Base-by-base conservation (phyloP, 106 monocot species). In the Dendrobium nobile region DNA sequence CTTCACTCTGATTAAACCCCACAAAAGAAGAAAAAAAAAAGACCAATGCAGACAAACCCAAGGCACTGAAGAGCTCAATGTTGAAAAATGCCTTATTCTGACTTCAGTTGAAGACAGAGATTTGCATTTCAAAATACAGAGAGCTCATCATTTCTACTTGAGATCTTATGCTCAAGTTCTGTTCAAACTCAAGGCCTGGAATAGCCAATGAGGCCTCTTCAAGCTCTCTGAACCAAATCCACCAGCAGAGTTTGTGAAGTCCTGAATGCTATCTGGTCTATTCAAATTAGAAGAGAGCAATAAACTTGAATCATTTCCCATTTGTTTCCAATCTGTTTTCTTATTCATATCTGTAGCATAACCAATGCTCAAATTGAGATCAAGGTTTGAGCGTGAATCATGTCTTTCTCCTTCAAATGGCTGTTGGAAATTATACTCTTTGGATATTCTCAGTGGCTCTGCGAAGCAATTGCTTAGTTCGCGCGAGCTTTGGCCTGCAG, bases 321-420 rank as follows among this genome's bases (percentile, higher is more conserved):
- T 41, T 47, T 61, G 17, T 13, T 81, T 54, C 75, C 75, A 81
- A 7, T 72, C 51, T 7, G 45, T 45, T 45, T 80, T 26, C 67
- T 70, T 81, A 72, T 88, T 88, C 79, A 81, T 84, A 40, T 77
- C 75, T 4, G 75, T 19, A 31, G 82, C 75, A 40, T 80, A 48
- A 1, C 93, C 93, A 10, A 91, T 87, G 73, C 88, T 82, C 48
- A 93, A 65, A 1, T 80, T 90, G 41, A 93, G 81, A 51, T 91
- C 91, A 19, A 91, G 75, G 27, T 84, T 80, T 26, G 72, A 43
- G 67, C 77, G 73, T 20, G 68, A 75, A 16, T 77, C 33, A 9
- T 24, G 22, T 16, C 70, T 41, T 24, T 77, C 47, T 47, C 77
- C 79, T 47, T 67, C n/a, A 2, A 26, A 27, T 26, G 9, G 55